These are phyloP conservation scores for Psilocybe tampanensis DNA, from an alignment of 768 basidiomycete species.

Conservation along the genomic window DNA sequence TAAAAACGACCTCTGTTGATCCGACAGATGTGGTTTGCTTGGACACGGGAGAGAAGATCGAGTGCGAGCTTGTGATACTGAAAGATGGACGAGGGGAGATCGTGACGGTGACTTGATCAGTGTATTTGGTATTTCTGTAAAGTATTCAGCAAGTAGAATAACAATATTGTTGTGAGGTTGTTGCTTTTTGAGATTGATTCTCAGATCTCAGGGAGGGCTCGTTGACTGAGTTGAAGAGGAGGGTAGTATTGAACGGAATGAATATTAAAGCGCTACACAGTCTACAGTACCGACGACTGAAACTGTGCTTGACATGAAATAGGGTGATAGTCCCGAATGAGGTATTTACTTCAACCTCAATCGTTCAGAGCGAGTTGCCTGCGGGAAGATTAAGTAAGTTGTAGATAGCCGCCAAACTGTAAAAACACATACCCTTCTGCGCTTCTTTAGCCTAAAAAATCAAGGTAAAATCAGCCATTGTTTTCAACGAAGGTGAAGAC, in stretches of 20 bases:
- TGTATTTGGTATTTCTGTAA: background rate
- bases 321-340: conserved; percentile 5
- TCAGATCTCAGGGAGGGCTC: too few relatives aligned
- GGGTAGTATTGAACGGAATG: conserved; percentile 13
- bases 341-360: conserved; percentile 22
- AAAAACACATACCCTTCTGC: conserved; percentile 70
- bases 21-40: conserved; percentile 89
- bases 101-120: conserved; percentile 86
- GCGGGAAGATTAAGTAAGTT: conserved; percentile 19
- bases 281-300: conserved; percentile 7
- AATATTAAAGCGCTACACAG: conserved; percentile 22
- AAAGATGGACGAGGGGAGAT: conserved; percentile 91
- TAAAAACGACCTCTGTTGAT: conserved; percentile 81
- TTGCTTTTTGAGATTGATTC: too few relatives aligned
- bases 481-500: background rate
- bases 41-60: conserved; percentile 90
- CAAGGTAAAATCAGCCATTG: conserved; percentile 1
- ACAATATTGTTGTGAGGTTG: too few relatives aligned
- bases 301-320: conserved; percentile 14
- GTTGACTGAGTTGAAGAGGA: background rate
- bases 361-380: conserved; percentile 44
- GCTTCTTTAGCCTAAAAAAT: conserved; percentile 76
- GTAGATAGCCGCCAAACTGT: background rate
- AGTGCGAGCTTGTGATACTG: conserved; percentile 89
- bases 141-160: background rate